phyloP scores from a whole-genome alignment of 805 yeast species.

The Candida chilensis region DNA sequence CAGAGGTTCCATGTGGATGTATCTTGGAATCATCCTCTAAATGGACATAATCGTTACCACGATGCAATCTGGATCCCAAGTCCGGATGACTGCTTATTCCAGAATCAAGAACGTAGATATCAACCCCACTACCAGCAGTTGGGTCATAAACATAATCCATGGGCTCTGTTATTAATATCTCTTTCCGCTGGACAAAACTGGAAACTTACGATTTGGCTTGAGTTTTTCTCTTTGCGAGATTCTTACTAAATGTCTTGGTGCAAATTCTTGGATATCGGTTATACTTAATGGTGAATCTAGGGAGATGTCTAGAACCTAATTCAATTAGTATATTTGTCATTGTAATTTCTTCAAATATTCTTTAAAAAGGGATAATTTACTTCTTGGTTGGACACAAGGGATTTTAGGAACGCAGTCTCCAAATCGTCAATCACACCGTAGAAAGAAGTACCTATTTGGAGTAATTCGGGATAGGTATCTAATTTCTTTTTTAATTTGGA shows the following conservation, averaged over 20 bases:
- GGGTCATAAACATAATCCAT: slow-evolving; percentile 31
- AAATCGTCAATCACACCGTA: slow-evolving; percentile 26
- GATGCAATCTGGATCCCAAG: slow-evolving; percentile 28
- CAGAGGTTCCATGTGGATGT: slow-evolving; percentile 50
- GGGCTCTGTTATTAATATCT: slow-evolving; percentile 5
- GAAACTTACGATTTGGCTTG: slow-evolving; percentile 7
- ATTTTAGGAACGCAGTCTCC: slow-evolving; percentile 13
- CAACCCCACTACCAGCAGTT: slow-evolving; percentile 28
- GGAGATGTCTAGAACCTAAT: slow-evolving; percentile 20
- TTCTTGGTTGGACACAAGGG: slow-evolving; percentile 20
- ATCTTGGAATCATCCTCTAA: slow-evolving; percentile 15
- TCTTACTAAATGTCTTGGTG: slow-evolving; percentile 33
- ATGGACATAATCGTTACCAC: slow-evolving; percentile 36
- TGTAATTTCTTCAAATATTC: not conserved
- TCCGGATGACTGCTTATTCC: slow-evolving; percentile 32
- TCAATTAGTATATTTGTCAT: not conserved
- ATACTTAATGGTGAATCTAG: slow-evolving; percentile 21
- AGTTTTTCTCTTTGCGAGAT: slow-evolving; percentile 22
- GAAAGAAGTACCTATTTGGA: slow-evolving; percentile 16
- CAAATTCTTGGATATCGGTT: slow-evolving; percentile 26
- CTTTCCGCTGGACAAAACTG: not conserved
- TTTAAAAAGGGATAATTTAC: not conserved
- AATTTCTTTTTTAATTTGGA: too few species aligned
- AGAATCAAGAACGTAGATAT: slow-evolving; percentile 26
- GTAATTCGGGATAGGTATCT: too few species aligned